Conservation (phyloP, 176 grass and related monocot species). For the Triticum turgidum region DNA sequence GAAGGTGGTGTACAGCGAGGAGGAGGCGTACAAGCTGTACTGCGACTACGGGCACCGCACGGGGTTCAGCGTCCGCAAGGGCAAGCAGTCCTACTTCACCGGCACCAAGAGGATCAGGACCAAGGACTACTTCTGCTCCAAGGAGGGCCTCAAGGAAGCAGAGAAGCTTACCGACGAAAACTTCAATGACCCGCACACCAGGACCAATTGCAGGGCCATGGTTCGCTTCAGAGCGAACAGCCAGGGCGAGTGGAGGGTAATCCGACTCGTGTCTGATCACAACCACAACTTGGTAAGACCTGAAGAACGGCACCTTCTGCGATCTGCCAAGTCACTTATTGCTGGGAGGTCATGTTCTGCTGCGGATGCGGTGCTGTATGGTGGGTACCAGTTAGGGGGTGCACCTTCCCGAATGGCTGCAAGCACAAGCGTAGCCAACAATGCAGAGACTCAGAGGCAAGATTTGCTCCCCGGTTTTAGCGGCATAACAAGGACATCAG, state of each 20-base stretch:
- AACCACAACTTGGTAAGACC: slow-evolving; percentile 71
- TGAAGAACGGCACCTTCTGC: slow-evolving; percentile 71
- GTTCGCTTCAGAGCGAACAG: slow-evolving; percentile 66
- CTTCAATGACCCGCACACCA: slow-evolving; percentile 71
- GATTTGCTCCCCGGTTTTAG: slow-evolving; percentile 32
- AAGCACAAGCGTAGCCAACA: slow-evolving; percentile 32
- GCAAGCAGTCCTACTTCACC: slow-evolving; percentile 82
- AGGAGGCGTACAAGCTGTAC: slow-evolving; percentile 76
- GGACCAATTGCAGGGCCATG: slow-evolving; percentile 86
- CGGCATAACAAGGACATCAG: neutral
- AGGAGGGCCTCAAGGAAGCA: slow-evolving; percentile 73
- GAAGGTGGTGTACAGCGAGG: slow-evolving; percentile 63
- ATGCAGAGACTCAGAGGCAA: slow-evolving; percentile 30
- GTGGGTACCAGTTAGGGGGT: slow-evolving; percentile 42
- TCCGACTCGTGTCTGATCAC: slow-evolving; percentile 68
- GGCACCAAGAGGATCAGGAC: slow-evolving; percentile 78
- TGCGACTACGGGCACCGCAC: slow-evolving; percentile 83
- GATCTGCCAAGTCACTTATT: slow-evolving; percentile 73
- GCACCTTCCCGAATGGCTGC: slow-evolving; percentile 29
- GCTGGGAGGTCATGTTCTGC: slow-evolving; percentile 53
- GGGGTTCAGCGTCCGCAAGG: slow-evolving; percentile 80
- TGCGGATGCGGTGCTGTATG: slow-evolving; percentile 53
- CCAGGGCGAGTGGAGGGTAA: slow-evolving; percentile 68
- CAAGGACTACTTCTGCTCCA: slow-evolving; percentile 91
- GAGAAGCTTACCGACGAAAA: slow-evolving; percentile 61